Evolutionary conservation across 805 yeast genomes (phyloP), one percentile per base, ranked within the genome.

Genomic region (Saccharomycopsis malanga): DNA sequence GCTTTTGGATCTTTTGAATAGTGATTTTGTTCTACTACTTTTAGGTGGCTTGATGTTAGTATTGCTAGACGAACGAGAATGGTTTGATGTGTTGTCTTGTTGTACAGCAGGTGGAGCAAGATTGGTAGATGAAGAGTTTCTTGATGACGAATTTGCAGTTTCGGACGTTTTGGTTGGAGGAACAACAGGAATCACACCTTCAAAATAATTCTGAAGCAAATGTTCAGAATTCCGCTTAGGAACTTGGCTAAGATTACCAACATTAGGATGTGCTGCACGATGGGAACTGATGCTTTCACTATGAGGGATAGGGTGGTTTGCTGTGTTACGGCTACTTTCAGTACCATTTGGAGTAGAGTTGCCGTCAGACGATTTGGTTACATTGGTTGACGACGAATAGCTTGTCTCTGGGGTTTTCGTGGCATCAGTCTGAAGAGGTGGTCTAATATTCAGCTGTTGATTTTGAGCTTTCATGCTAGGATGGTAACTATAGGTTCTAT

Each of bases 401-500:
- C 39, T 27, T 4, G 51, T 39, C 18, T 43, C 44, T 2, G 52
- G 45, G 12, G 44, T 43, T 15, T 14, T 10, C 14, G 46, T 42
- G 10, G 21, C 36, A 10, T 23, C 18, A 27, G 22, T 36, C n/a
- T 12, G 27, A 14, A 24, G 18, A 18, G 23, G 25, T 17, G n/a
- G 20, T 7, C 9, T 12, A 20, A 14, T 37, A 37, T 18, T 18
- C 21, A 18, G n/a, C 27, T 21, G 30, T 14, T 20, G 5, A 7
- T 39, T 18, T 5, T 4, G 9, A 10, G 29, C 18, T 23, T 38
- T 36, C 45, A 48, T 25, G 29, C 43, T 40, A 14, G 54, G 52
- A 42, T 51, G 54, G 37, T 48, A 49, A 32, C 53, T 51, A 23
- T 51, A 51, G 32, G 47, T 41, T 42, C 54, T 44, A 32, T 51